Conservation (phyloP, 495 filamentous ascomycete genomes). For the Corynascus novoguineensis region DNA sequence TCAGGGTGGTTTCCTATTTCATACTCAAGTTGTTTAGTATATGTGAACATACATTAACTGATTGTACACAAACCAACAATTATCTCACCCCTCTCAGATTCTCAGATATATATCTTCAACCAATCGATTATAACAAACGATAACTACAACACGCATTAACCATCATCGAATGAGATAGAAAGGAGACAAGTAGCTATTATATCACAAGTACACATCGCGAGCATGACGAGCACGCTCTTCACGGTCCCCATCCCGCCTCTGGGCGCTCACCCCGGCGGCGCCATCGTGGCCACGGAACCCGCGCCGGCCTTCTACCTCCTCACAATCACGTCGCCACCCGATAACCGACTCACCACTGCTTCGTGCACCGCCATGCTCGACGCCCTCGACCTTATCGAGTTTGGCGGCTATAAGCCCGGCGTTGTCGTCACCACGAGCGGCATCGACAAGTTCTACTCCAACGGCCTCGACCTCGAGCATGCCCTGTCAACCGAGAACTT, state of each 20-base stretch:
- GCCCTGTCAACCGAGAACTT: conserved; percentile 49
- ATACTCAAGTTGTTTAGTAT: too few species aligned
- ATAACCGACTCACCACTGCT: conserved; percentile 66
- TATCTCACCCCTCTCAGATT: too few species aligned
- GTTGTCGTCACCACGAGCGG: conserved; percentile 69
- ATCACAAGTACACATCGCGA: too few species aligned
- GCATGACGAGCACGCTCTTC: conserved; percentile 30
- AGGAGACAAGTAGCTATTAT: too few species aligned
- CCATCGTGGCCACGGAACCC: conserved; percentile 54
- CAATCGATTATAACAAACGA: too few species aligned
- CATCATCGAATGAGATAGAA: neutral
- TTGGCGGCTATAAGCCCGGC: conserved; percentile 55
- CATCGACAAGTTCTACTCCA: conserved; percentile 75
- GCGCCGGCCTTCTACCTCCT: conserved; percentile 60
- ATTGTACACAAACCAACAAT: too few species aligned
- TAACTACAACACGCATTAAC: too few species aligned
- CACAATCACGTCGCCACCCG: conserved; percentile 61
- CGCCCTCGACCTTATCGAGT: conserved; percentile 68
- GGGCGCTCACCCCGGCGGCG: conserved; percentile 40
- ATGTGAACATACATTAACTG: too few species aligned
- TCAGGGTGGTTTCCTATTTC: neutral
- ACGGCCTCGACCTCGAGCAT: conserved; percentile 65
- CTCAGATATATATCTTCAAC: too few species aligned
- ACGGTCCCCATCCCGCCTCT: conserved; percentile 36
- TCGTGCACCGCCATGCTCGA: conserved; percentile 61